Evolutionary conservation across 768 basidiomycete genomes (phyloP), one percentile per base, ranked within the genome.

Genomic region (Kockovaella imperatae): DNA sequence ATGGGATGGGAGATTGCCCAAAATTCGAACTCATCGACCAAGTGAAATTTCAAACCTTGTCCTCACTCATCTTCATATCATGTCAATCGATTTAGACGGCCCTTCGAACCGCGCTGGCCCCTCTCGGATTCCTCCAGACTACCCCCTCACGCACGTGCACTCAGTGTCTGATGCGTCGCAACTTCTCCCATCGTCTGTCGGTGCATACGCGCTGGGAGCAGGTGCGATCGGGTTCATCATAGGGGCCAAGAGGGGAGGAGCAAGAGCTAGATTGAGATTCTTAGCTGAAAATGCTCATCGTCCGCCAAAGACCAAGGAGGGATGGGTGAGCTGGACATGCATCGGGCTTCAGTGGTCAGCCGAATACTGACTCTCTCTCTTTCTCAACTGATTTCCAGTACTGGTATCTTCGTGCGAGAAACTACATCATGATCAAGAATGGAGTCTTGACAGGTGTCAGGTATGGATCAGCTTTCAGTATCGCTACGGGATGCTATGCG

Each of bases 231-330:
- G 69, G 2, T 42, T 67, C 5, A 52, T 59, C 6, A 68, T 70
- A 20, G 69, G 69, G 4, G 52, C 67, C 26, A 59, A 54, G 4
- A 43, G 69, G 24, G 69, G 69, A 23, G 69, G 66, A 20, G 49
- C 55, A 5, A 42, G 52, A 46, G 67, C 69, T 14, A 57, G 69
- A 45, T 41, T 70, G 34, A 49, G 67, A 14, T 70, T 68, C 46
- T 55, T 70, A 35, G 69, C 69, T 26, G 69, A 70, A 53, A 70
- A 70, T 47, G 67, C 64, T 7, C 69, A 70, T 55, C 47, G 69
- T 21, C 59, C 48, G 31, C 69, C 69, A 23, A 67, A 53, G 42
- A 67, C 69, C 4, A 50, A 67, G 10, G 67, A 68, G 39, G 69
- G 69, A 52, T 68, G 64, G 67, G 69, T 70, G 24, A 53, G 67